Evolutionary conservation across 371 early-diverging fungal species (phyloP), one percentile per base, ranked within the genome.

Genomic region (Rhizopus microsporus): DNA sequence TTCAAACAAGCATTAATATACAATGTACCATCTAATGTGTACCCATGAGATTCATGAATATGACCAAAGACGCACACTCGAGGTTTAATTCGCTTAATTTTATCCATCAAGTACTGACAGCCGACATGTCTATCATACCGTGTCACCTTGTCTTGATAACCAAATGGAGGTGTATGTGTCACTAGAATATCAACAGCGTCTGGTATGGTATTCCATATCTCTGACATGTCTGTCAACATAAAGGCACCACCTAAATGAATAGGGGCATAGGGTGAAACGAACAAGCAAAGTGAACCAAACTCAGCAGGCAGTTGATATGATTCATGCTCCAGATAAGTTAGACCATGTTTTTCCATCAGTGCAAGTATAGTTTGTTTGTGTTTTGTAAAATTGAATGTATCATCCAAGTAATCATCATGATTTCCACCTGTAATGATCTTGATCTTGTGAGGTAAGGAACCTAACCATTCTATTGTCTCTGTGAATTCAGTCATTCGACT

Each of bases 341-440:
- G 64, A 2, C 71, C 72, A 31, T 63, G 44, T 34, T 68, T 37
- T 13, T 69, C 51, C 50, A 72, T 62, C 15, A 52, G 31, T 2
- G 54, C 43, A 12, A 76, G 37, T 1, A 79, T 48, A 8, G 42
- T 15, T 33, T 67, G 57, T 23, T 64, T 65, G 37, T 71, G 16
- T 29, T 46, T 32, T 0, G 47, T 43, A 48, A 42, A 60, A 0
- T 59, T 65, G 46, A 67, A 71, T 3, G 1, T 5, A 1, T 35
- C 42, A 35, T 80, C 80, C 4, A 80, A 45, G 6, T 62, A 55
- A 34, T 71, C 60, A 35, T 84, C 85, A 47, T 84, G 85, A 39
- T 84, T 84, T 1, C 85, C 85, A 0, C 69, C 85, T 49, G 75
- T 69, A 9, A 83, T 64, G 7, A 84, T 68, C 48, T 84, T 84